phyloP scores from a whole-genome alignment of 2,329 filamentous ascomycete species.

The Verticillium longisporum region DNA sequence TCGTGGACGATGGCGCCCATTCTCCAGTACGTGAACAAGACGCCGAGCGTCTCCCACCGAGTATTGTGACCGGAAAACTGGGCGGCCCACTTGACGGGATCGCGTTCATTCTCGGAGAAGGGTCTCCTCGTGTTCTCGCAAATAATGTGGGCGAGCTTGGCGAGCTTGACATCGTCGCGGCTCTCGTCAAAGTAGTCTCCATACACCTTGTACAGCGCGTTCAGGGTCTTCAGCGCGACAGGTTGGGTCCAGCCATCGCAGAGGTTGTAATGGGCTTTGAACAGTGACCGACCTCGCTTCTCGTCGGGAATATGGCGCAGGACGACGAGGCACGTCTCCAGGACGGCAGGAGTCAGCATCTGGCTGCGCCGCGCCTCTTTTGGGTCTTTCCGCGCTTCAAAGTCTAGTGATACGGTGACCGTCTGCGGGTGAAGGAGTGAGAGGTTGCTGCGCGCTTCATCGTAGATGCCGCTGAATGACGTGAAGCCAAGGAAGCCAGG shows the following conservation, averaged over 20 bases:
- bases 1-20: neutral
- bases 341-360: conserved; percentile 4
- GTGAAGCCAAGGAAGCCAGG: conserved; percentile 37
- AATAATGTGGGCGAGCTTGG: conserved; percentile 11
- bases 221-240: conserved; percentile 4
- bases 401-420: neutral
- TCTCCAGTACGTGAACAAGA: conserved; percentile 11
- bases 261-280: conserved; percentile 8
- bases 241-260: conserved; percentile 14
- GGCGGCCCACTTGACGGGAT: conserved; percentile 4
- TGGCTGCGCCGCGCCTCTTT: conserved; percentile 3
- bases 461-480: conserved; percentile 33
- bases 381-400: neutral
- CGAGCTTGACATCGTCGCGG: neutral
- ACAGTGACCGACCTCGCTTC: conserved; percentile 3
- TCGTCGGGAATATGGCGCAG: conserved; percentile 26
- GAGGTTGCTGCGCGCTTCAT: conserved; percentile 32
- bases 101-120: conserved; percentile 7
- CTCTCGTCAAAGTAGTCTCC: conserved; percentile 9
- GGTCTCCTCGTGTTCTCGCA: conserved; percentile 15
- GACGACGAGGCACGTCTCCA: conserved; percentile 29
- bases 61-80: conserved; percentile 4
- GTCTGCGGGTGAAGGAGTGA: conserved; percentile 19
- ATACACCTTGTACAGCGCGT: conserved; percentile 12
- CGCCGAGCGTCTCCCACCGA: conserved; percentile 9